Conservation (phyloP, 768 basidiomycete species). For the Hysterangium stoloniferum region DNA sequence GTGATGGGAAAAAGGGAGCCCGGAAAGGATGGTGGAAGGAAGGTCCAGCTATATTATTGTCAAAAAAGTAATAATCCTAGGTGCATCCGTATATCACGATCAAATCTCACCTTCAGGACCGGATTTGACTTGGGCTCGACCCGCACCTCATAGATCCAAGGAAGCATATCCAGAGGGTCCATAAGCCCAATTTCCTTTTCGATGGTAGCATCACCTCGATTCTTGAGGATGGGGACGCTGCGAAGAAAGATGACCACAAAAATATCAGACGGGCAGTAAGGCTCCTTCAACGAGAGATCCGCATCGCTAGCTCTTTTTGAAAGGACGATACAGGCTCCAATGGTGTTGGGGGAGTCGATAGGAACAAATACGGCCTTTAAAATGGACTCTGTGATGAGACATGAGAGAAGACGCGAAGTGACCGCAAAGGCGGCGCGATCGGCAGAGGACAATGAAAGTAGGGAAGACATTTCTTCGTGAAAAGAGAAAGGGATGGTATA, state of each 20-base stretch:
- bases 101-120: neutral
- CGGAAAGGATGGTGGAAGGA: neutral
- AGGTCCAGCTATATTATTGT: neutral
- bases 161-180: constrained; percentile 53
- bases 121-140: neutral
- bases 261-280: constrained; percentile 34
- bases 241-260: constrained; percentile 42
- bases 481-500: neutral
- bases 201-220: constrained; percentile 23
- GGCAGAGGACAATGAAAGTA: neutral
- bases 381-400: constrained; percentile 41
- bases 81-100: neutral
- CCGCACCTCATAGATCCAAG: constrained; percentile 31
- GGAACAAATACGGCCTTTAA: constrained; percentile 37
- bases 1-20: neutral
- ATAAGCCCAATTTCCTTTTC: constrained; percentile 39
- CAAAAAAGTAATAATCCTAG: too few relatives aligned
- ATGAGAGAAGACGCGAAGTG: constrained; percentile 39
- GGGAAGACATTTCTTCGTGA: neutral
- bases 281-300: constrained; percentile 25
- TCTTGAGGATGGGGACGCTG: constrained; percentile 36
- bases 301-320: constrained; percentile 30
- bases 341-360: constrained; percentile 17
- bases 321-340: constrained; percentile 34
- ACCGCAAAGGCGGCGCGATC: constrained; percentile 34